Percentiles rank a stretch among this genome's conserved stretches.
Evolutionary conservation across 1,284 basidiomycete genomes (phyloP).

Genomic region (Pascua guehoae): DNA sequence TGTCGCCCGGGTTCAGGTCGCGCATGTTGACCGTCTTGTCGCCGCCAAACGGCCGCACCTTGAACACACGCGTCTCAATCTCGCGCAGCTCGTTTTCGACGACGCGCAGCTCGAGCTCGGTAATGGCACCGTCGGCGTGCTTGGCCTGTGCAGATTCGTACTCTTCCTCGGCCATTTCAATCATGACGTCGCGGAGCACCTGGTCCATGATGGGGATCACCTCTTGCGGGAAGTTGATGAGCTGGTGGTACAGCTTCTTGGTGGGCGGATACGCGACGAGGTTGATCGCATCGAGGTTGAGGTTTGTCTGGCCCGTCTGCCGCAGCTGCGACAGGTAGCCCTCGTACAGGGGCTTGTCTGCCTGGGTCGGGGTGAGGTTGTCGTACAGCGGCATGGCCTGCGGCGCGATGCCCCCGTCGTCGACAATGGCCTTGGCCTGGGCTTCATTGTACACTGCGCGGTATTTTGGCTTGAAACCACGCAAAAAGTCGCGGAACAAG

Average conservation of each 20-base stretch:
- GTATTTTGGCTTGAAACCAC: slow-evolving; percentile 92
- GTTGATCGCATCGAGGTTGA: slow-evolving; percentile 88
- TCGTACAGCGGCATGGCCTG: slow-evolving; percentile 46
- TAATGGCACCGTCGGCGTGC: slow-evolving; percentile 27
- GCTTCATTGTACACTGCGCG: slow-evolving; percentile 62
- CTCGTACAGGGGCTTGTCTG: slow-evolving; percentile 73
- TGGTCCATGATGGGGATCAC: slow-evolving; percentile 96
- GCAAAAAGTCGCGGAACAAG: slow-evolving; percentile 81
- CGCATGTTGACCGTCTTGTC: slow-evolving; percentile 77
- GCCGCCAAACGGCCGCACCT: slow-evolving; percentile 85
- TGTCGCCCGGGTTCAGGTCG: slow-evolving; percentile 85
- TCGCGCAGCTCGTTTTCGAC: slow-evolving; percentile 74
- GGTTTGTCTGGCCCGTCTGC: slow-evolving; percentile 80
- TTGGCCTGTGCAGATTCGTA: slow-evolving; percentile 52
- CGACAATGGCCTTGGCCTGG: slow-evolving; percentile 43
- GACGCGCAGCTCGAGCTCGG: slow-evolving; percentile 61
- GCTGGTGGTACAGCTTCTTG: slow-evolving; percentile 72
- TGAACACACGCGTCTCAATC: slow-evolving; percentile 77
- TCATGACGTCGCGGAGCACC: slow-evolving; percentile 84
- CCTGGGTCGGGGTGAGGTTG: slow-evolving; percentile 59
- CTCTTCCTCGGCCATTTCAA: slow-evolving; percentile 74
- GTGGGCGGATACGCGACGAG: slow-evolving; percentile 82
- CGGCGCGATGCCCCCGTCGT: slow-evolving; percentile 34
- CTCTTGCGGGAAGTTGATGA: slow-evolving; percentile 93
- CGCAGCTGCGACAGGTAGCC: slow-evolving; percentile 81